Evolutionary conservation across 495 filamentous ascomycete genomes (phyloP).

Genomic region (Apodospora peruviana): DNA sequence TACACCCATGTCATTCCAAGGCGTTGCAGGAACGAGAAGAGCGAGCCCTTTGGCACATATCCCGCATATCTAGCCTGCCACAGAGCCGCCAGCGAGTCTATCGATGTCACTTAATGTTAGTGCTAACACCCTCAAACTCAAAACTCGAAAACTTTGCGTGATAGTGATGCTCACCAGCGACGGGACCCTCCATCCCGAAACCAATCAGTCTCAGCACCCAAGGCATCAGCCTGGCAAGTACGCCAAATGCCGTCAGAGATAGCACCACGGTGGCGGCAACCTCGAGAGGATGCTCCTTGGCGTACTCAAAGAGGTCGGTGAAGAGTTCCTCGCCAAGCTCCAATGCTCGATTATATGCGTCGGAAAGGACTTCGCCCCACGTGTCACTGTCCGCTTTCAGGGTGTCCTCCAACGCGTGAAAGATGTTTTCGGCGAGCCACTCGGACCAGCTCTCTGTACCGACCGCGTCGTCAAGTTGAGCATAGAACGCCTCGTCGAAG

Average conservation of each 20-base stretch:
- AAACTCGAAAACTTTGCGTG: background rate
- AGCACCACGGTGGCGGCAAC: slow-evolving; percentile 11
- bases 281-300: slow-evolving; percentile 12
- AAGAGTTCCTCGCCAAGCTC: slow-evolving; percentile 3
- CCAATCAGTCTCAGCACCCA: slow-evolving; percentile 43
- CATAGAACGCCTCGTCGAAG: background rate
- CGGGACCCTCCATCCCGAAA: slow-evolving; percentile 43
- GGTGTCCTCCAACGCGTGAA: slow-evolving; percentile 5
- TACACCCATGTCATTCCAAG: slow-evolving; percentile 43
- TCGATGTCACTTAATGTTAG: background rate
- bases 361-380: slow-evolving; percentile 13
- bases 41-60: slow-evolving; percentile 38
- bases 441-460: slow-evolving; percentile 6
- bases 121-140: background rate
- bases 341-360: slow-evolving; percentile 8
- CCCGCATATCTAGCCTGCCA: slow-evolving; percentile 25
- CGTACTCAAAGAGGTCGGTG: slow-evolving; percentile 8
- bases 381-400: slow-evolving; percentile 1
- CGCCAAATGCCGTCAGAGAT: slow-evolving; percentile 44
- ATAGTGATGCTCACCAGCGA: slow-evolving; percentile 21
- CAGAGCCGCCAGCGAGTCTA: slow-evolving; percentile 14
- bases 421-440: slow-evolving; percentile 10
- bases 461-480: slow-evolving; percentile 2
- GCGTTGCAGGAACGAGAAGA: slow-evolving; percentile 49
- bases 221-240: slow-evolving; percentile 40